phyloP scores from a whole-genome alignment of 106 monocot genomes.

The Dioscorea alata region DNA sequence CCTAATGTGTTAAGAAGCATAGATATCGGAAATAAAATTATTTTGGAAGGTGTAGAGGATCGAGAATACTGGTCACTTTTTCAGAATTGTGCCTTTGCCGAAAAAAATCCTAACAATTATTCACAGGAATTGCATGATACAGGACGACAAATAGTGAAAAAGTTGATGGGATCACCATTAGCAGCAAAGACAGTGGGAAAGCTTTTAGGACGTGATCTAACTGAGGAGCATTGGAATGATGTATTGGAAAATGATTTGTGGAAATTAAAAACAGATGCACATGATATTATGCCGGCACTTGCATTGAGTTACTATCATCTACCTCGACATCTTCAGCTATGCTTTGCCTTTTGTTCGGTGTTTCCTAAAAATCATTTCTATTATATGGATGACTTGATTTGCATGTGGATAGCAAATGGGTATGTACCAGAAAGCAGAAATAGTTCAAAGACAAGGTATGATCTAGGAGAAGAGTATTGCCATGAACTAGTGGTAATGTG shows the following conservation, averaged over 20 bases:
- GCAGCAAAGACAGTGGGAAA: too few species aligned
- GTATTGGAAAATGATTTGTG: too few species aligned
- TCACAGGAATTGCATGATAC: slow-evolving; percentile 1
- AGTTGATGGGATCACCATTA: slow-evolving; percentile 24
- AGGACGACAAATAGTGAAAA: slow-evolving; percentile 13
- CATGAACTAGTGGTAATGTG: slow-evolving; percentile 9
- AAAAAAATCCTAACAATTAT: too few species aligned
- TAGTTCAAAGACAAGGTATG: too few species aligned
- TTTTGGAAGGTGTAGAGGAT: slow-evolving; percentile 5
- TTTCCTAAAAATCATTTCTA: background rate
- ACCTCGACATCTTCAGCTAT: too few species aligned
- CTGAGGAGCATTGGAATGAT: too few species aligned
- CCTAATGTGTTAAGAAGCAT: too few species aligned
- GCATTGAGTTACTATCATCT: too few species aligned
- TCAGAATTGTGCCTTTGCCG: slow-evolving; percentile 9
- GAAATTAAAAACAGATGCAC: too few species aligned
- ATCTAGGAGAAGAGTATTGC: slow-evolving; percentile 23
- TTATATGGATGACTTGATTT: background rate
- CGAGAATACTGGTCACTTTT: slow-evolving; percentile 19
- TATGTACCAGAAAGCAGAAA: too few species aligned
- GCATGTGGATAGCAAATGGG: slow-evolving; percentile 33
- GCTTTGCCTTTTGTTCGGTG: too few species aligned
- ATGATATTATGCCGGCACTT: too few species aligned
- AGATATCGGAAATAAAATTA: background rate
- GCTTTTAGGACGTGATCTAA: background rate